These are phyloP conservation scores for Beauveria rudraprayagi DNA, from an alignment of 2,329 filamentous ascomycete species.

Conservation along the genomic window DNA sequence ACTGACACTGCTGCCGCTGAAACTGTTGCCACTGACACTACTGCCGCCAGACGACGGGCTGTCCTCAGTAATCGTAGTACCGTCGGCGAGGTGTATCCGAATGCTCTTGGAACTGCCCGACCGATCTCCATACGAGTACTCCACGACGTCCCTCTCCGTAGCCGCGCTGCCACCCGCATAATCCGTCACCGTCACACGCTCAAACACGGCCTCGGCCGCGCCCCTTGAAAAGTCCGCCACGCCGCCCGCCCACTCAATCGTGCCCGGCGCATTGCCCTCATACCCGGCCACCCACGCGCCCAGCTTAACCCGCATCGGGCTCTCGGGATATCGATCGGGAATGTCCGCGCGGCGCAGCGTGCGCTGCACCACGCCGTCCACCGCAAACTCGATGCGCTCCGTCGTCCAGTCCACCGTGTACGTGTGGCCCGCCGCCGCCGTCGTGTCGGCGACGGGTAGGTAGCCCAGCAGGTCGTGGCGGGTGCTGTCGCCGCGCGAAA, in stretches of 20 bases:
- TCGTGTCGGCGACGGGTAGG: conserved; percentile 40
- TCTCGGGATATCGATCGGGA: conserved; percentile 57
- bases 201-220: conserved; percentile 37
- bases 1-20: not conserved
- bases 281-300: conserved; percentile 59
- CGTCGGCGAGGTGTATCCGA: conserved; percentile 18
- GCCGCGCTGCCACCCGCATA: conserved; percentile 31
- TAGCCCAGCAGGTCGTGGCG: conserved; percentile 55
- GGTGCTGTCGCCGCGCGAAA: conserved; percentile 61
- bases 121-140: conserved; percentile 34
- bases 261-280: conserved; percentile 55
- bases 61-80: not conserved
- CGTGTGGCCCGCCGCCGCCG: conserved; percentile 45
- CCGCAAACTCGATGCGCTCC: conserved; percentile 53
- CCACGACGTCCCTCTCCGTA: conserved; percentile 25
- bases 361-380: conserved; percentile 55
- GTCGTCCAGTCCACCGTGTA: conserved; percentile 63
- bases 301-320: conserved; percentile 63
- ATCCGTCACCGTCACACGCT: conserved; percentile 36
- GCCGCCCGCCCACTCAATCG: conserved; percentile 63
- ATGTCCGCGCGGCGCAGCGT: conserved; percentile 54
- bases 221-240: conserved; percentile 35
- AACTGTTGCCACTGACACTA: too few relatives aligned
- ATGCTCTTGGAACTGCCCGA: conserved; percentile 37
- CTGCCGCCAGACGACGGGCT: not conserved